phyloP scores from a whole-genome alignment of 768 basidiomycete species.

The Sarcodon sp. region DNA sequence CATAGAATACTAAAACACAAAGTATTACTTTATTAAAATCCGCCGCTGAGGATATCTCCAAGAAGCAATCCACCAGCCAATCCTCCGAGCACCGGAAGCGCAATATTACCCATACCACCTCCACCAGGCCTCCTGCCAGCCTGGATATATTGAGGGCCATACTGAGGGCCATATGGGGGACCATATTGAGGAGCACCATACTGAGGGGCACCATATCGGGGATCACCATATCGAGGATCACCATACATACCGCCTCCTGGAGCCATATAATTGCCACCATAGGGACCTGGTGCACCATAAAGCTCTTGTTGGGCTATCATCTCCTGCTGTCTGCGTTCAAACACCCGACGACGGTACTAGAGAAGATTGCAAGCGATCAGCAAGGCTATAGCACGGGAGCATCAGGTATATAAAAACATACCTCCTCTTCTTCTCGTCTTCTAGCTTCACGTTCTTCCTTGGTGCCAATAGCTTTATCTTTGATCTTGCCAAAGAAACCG shows the following conservation, averaged over 20 bases:
- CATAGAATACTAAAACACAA: conserved; percentile 5
- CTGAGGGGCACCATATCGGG: too few species aligned
- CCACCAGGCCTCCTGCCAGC: conserved; percentile 13
- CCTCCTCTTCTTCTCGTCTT: conserved; percentile 15
- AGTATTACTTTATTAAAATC: conserved; percentile 1
- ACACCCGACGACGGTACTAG: neutral
- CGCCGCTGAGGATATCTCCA: conserved; percentile 11
- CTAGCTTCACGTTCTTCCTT: conserved; percentile 48
- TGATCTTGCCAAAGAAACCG: conserved; percentile 46
- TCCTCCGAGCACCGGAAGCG: conserved; percentile 19
- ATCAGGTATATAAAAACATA: conserved; percentile 1
- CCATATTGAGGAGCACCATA: neutral
- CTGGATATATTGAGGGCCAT: conserved; percentile 6
- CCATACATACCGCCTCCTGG: too few species aligned
- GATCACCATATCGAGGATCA: too few species aligned
- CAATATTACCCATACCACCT: conserved; percentile 10
- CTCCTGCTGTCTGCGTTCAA: neutral
- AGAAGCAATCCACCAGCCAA: conserved; percentile 23
- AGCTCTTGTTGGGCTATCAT: neutral
- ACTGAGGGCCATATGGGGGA: conserved; percentile 3
- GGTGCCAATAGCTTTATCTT: conserved; percentile 50
- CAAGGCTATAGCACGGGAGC: too few species aligned
- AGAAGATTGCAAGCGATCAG: too few species aligned
- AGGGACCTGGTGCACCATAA: neutral
- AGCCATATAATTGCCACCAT: neutral